Evolutionary conservation across 1,139 yeast species (phyloP).

Genomic region (Yamadazyma triangularis): DNA sequence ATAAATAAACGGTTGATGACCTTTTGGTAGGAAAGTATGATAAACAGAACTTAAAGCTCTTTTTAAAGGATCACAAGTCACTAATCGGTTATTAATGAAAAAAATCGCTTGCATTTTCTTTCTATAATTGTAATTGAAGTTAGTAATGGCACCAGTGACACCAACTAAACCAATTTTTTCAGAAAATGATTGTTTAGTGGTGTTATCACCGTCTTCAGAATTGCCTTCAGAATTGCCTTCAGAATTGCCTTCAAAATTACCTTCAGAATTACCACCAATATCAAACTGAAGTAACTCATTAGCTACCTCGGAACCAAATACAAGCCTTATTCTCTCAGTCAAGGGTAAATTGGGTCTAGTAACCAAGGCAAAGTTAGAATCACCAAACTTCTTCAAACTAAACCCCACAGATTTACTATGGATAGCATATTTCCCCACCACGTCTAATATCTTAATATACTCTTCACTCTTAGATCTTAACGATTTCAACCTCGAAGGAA

Average conservation of each 20-base stretch:
- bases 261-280: constrained; percentile 16
- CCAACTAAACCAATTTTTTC: constrained; percentile 42
- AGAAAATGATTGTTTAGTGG: constrained; percentile 10
- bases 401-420: constrained; percentile 70
- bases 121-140: constrained; percentile 67
- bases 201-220: too few species aligned
- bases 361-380: constrained; percentile 51
- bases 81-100: constrained; percentile 82
- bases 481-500: constrained; percentile 72
- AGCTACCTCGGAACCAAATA: constrained; percentile 71
- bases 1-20: constrained; percentile 75
- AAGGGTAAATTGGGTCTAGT: constrained; percentile 45
- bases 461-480: constrained; percentile 70
- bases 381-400: constrained; percentile 75
- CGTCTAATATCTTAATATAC: constrained; percentile 70
- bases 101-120: constrained; percentile 66
- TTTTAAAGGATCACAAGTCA: constrained; percentile 73
- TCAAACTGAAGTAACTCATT: constrained; percentile 54
- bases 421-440: constrained; percentile 78
- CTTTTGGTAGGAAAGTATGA: constrained; percentile 69
- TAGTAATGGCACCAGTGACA: constrained; percentile 62
- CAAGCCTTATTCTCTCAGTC: constrained; percentile 65
- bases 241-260: too few species aligned
- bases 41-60: constrained; percentile 67
- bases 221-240: too few species aligned